Evolutionary conservation across 352 stramenopile genomes (phyloP), one percentile per base, ranked within the genome.

Genomic region (Pythium biforme): DNA sequence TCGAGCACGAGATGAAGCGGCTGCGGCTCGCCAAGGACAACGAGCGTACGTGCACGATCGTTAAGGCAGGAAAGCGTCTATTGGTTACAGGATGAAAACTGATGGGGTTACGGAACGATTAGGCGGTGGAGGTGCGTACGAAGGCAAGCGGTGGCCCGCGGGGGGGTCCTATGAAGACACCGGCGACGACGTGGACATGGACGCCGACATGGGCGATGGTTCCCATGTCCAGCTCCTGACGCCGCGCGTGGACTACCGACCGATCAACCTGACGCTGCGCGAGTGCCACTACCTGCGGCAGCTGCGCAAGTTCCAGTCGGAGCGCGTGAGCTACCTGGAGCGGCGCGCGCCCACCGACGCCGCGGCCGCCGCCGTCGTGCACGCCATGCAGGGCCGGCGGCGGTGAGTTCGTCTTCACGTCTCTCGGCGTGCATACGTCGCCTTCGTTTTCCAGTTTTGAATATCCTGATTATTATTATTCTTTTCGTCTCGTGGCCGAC

Each of bases 221-320:
- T 23, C 4, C 39, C 17, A 7, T n/a, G 27, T 8, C 8, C 37
- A 22, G 23, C 26, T 25, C 12, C n/a, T n/a, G 8, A 49, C 45
- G 4, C 54, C 45, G 15, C 54, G 61, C 20, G n/a, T 59, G 26
- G 65, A 72, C 33, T 93, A 91, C 67, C 57, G 69, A 0, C 60
- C 74, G 27, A 76, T 76, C 33, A 93, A 93, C 59, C 58, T 74
- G 5, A 73, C 89, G 67, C 70, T 93, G 39, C 68, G 79, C 33
- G 78, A 93, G 64, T 83, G 86, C 41, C 84, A 93, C 57, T 91
- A 84, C 58, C 50, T 91, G 57, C 84, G 84, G 9, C 84, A 93
- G 56, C 58, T 90, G 55, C 80, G 84, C 46, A 81, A 77, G 57
- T 92, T 89, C 60, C 83, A 92, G 62, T 76, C 80, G 2, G 80